phyloP scores from a whole-genome alignment of 2,329 filamentous ascomycete species.

The Pseudocercospora fuligena region DNA sequence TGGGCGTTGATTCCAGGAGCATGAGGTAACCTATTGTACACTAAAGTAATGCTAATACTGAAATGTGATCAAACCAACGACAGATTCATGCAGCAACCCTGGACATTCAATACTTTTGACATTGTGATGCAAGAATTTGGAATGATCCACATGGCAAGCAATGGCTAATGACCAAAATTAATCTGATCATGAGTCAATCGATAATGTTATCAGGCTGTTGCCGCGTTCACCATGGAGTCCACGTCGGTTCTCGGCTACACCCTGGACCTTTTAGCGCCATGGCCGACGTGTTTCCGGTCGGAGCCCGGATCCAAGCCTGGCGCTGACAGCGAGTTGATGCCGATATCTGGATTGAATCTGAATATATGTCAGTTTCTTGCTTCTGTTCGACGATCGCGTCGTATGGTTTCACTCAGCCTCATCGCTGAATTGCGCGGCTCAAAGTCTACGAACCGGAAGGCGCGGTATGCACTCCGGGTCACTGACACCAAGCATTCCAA shows the following conservation, averaged over 20 bases:
- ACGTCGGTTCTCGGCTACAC: background rate
- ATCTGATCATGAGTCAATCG: background rate
- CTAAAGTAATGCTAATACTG: slow-evolving; percentile 8
- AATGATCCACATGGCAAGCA: background rate
- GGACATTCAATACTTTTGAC: background rate
- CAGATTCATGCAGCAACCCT: background rate
- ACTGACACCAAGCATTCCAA: too few species aligned
- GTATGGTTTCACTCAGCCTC: background rate
- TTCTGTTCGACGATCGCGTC: background rate
- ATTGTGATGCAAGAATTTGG: background rate
- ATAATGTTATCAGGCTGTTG: background rate
- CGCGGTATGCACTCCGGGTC: too few species aligned
- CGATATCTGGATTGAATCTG: background rate
- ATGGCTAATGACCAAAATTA: background rate
- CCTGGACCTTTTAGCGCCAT: background rate
- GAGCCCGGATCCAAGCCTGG: background rate
- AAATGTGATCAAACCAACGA: background rate
- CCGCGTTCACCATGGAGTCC: background rate
- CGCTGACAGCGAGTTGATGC: background rate
- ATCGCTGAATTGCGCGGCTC: background rate
- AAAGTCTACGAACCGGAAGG: too few species aligned
- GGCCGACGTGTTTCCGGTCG: background rate
- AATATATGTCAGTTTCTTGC: background rate
- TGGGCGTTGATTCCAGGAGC: slow-evolving; percentile 48
- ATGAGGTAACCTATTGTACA: slow-evolving; percentile 23